Conservation (phyloP, 2,329 filamentous ascomycete genomes). For the Neonectria coccinea region DNA sequence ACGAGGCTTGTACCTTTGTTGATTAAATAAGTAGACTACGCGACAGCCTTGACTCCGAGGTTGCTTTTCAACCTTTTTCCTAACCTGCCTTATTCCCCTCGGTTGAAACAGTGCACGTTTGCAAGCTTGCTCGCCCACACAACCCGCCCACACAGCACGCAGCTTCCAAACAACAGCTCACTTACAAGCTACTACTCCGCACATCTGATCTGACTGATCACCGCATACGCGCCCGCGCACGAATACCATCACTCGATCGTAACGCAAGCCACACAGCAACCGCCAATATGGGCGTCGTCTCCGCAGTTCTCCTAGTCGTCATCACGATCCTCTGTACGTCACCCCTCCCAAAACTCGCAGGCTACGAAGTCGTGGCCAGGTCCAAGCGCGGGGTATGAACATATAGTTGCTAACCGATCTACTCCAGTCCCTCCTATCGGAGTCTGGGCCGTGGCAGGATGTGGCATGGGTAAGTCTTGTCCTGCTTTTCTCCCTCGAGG, state of each 20-base stretch:
- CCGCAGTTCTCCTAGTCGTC: conserved; percentile 62
- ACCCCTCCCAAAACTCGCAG: conserved; percentile 5
- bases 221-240: conserved; percentile 12
- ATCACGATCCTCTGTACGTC: conserved; percentile 65
- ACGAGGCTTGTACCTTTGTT: conserved; percentile 9
- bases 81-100: neutral
- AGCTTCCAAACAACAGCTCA: conserved; percentile 9
- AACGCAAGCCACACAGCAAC: conserved; percentile 23
- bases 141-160: conserved; percentile 19
- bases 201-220: conserved; percentile 24
- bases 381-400: conserved; percentile 7
- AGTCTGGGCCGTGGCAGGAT: conserved; percentile 73
- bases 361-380: neutral
- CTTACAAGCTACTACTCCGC: conserved; percentile 6
- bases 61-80: neutral
- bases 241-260: conserved; percentile 13
- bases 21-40: conserved; percentile 18
- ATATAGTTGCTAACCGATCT: conserved; percentile 36
- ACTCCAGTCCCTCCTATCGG: conserved; percentile 72
- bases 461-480: conserved; percentile 61
- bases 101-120: conserved; percentile 16
- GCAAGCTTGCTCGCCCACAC: neutral
- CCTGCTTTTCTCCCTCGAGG: neutral
- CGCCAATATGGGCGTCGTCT: conserved; percentile 61
- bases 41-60: neutral